phyloP scores from a whole-genome alignment of 345 rosid genomes.

The Hypericum androsaemum region DNA sequence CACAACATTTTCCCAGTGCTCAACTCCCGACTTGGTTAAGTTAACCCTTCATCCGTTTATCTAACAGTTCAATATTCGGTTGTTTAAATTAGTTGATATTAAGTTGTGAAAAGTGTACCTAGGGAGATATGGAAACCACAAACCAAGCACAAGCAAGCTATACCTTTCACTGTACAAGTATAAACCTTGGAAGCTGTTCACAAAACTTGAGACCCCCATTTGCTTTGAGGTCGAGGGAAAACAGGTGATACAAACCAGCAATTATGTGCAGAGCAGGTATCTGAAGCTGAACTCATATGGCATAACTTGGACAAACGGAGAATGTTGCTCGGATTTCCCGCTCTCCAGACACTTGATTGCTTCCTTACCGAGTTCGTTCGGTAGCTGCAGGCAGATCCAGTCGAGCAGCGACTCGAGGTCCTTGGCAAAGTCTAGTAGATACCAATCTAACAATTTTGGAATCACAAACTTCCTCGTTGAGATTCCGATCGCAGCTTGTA shows the following conservation, averaged over 20 bases:
- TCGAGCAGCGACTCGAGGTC: constrained; percentile 69
- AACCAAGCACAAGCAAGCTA: too few species aligned
- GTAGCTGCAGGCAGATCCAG: constrained; percentile 82
- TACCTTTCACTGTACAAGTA: too few species aligned
- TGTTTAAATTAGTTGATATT: too few species aligned
- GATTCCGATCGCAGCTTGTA: constrained; percentile 67
- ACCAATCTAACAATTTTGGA: constrained; percentile 75
- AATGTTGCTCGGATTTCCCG: constrained; percentile 33
- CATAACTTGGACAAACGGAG: constrained; percentile 42
- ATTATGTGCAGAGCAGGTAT: constrained; percentile 44
- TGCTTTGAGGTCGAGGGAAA: constrained; percentile 10
- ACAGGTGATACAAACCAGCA: constrained; percentile 10
- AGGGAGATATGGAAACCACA: too few species aligned
- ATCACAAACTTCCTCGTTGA: constrained; percentile 44
- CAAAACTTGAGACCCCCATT: constrained; percentile 18
- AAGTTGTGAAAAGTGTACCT: too few species aligned
- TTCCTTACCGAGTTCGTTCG: constrained; percentile 56
- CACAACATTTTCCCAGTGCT: too few species aligned
- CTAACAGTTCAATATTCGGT: too few species aligned
- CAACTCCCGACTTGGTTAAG: too few species aligned
- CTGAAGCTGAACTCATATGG: constrained; percentile 71
- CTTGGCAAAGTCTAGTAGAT: constrained; percentile 74
- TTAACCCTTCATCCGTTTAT: too few species aligned
- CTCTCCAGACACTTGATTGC: constrained; percentile 59
- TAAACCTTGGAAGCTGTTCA: neutral